Evolutionary conservation across 176 grass and related monocot species (phyloP).

Genomic region (Chloris gayana): DNA sequence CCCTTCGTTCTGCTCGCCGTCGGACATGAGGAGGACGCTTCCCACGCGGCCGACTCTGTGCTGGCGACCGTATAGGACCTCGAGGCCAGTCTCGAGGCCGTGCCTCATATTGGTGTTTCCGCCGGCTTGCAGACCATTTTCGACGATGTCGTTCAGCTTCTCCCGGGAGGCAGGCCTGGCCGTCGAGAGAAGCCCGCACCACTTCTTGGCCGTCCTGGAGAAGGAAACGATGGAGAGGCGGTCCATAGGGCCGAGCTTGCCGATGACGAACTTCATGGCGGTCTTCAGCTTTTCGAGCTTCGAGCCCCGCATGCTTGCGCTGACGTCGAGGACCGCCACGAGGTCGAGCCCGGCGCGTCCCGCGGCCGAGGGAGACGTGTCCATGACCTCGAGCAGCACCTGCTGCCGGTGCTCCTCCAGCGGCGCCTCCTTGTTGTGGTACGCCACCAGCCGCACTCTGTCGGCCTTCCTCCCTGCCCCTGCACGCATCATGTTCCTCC

Average conservation of each 20-base stretch:
- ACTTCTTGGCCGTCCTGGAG: background rate
- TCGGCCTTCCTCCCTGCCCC: background rate
- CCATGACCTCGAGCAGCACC: constrained; percentile 42
- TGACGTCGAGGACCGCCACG: constrained; percentile 46
- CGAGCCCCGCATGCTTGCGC: background rate
- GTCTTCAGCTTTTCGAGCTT: constrained; percentile 12
- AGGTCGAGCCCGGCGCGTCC: constrained; percentile 36
- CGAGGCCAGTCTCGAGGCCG: background rate
- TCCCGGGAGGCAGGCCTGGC: background rate
- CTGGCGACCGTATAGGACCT: constrained; percentile 27
- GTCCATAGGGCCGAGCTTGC: constrained; percentile 35
- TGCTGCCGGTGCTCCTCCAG: background rate
- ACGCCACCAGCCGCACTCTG: constrained; percentile 12
- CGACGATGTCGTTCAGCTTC: background rate
- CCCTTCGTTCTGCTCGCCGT: background rate
- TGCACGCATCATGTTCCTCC: background rate
- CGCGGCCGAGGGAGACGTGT: background rate
- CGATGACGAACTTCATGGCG: constrained; percentile 41
- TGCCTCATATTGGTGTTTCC: background rate
- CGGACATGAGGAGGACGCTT: constrained; percentile 40
- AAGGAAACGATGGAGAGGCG: constrained; percentile 52
- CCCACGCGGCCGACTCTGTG: background rate
- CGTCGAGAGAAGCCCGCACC: background rate
- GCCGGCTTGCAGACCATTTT: background rate
- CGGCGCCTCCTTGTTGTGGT: constrained; percentile 6